These are phyloP conservation scores for Fusarium nisikadoi DNA, from an alignment of 2,329 filamentous ascomycete species.

Conservation along the genomic window DNA sequence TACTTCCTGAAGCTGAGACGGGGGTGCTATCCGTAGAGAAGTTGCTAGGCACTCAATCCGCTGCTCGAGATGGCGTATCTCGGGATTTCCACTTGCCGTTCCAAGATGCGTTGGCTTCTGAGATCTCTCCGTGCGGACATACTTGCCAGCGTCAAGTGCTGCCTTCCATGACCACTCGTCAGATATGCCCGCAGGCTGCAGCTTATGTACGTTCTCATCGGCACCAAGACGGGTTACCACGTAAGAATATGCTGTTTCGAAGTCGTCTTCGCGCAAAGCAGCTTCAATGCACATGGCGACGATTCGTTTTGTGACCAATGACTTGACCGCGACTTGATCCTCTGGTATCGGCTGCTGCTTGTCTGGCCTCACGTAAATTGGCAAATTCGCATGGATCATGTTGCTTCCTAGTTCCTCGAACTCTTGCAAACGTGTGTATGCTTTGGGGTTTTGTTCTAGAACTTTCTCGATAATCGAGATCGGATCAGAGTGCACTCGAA, in stretches of 20 bases:
- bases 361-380: slow-evolving; percentile 21
- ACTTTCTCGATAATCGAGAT: slow-evolving; percentile 78
- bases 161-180: slow-evolving; percentile 84
- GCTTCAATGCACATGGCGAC: slow-evolving; percentile 84
- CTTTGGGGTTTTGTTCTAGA: slow-evolving; percentile 77
- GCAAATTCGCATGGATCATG: slow-evolving; percentile 70
- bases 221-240: slow-evolving; percentile 74
- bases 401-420: slow-evolving; percentile 75
- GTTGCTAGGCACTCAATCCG: slow-evolving; percentile 82
- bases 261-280: slow-evolving; percentile 79
- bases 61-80: slow-evolving; percentile 80
- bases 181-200: slow-evolving; percentile 21
- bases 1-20: slow-evolving; percentile 76
- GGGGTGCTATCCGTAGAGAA: slow-evolving; percentile 78
- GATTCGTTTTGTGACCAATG: slow-evolving; percentile 71
- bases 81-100: slow-evolving; percentile 67
- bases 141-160: slow-evolving; percentile 80
- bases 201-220: slow-evolving; percentile 6
- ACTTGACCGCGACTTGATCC: slow-evolving; percentile 45
- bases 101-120: slow-evolving; percentile 68
- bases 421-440: slow-evolving; percentile 80
- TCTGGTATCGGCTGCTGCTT: slow-evolving; percentile 28
- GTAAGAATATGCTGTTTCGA: slow-evolving; percentile 88
- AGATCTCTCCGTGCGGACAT: slow-evolving; percentile 67
- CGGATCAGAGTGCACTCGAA: slow-evolving; percentile 81